Evolutionary conservation across 176 grass and related monocot species (phyloP).

Genomic region (Carex cristatella): DNA sequence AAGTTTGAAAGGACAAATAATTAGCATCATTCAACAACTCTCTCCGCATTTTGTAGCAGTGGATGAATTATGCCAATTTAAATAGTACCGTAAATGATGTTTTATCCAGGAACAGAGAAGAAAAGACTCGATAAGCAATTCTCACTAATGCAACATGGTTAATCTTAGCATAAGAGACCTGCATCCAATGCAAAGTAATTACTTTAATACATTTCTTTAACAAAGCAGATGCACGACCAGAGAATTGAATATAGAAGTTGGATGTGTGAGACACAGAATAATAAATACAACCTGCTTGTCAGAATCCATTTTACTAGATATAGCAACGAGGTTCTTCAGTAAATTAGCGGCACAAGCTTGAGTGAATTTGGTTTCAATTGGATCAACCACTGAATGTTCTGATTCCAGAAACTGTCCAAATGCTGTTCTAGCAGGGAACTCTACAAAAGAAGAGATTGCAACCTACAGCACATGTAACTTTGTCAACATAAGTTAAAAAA

Average conservation of each 20-base stretch:
- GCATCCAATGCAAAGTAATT: constrained; percentile 34
- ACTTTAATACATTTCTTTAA: neutral
- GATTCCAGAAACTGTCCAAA: constrained; percentile 22
- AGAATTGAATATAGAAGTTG: constrained; percentile 2
- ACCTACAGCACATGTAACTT: constrained; percentile 39
- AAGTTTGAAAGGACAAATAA: constrained; percentile 19
- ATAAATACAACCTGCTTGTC: constrained; percentile 44
- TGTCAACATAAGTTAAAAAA: neutral
- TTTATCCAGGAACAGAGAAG: constrained; percentile 53
- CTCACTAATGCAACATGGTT: constrained; percentile 55
- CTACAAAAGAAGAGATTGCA: constrained; percentile 62
- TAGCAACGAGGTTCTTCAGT: constrained; percentile 57
- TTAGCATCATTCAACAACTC: constrained; percentile 11
- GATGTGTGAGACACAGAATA: neutral
- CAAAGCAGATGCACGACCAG: neutral
- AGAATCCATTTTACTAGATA: constrained; percentile 44
- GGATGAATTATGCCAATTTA: constrained; percentile 14
- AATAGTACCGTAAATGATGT: constrained; percentile 63
- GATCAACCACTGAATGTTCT: constrained; percentile 18
- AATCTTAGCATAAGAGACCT: constrained; percentile 54
- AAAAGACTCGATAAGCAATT: constrained; percentile 37
- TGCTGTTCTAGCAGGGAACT: constrained; percentile 46
- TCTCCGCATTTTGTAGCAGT: neutral
- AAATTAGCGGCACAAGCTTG: constrained; percentile 27
- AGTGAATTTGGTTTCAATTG: constrained; percentile 24